A percentile compares a stretch with the other conserved stretches of the same genome.
These are phyloP conservation scores for Astrothelium subdiscretum DNA, from an alignment of 495 filamentous ascomycete genomes.

Conservation along the genomic window DNA sequence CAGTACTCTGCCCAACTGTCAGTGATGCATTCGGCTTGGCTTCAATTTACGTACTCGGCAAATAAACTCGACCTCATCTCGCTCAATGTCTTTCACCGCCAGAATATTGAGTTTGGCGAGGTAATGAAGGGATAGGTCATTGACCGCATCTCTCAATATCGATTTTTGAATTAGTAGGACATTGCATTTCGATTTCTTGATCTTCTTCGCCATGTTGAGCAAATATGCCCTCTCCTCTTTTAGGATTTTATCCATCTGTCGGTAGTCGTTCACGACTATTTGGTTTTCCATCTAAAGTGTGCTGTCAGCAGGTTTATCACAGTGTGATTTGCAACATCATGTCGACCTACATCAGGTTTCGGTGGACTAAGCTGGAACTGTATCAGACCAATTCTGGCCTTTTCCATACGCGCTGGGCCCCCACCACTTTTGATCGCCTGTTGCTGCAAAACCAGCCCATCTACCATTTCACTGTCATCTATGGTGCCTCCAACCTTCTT, in stretches of 20 bases:
- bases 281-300: slow-evolving; percentile 85
- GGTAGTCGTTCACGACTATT: slow-evolving; percentile 97
- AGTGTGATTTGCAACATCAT: slow-evolving; percentile 8
- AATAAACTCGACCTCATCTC: slow-evolving; percentile 97
- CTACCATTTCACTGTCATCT: slow-evolving; percentile 94
- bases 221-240: slow-evolving; percentile 98
- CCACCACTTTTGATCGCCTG: slow-evolving; percentile 85
- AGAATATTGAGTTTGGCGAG: slow-evolving; percentile 93
- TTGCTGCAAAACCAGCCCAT: slow-evolving; percentile 88
- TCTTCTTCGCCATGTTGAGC: slow-evolving; percentile 98
- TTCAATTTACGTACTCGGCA: slow-evolving; percentile 48
- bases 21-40: neutral
- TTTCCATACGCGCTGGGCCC: slow-evolving; percentile 88
- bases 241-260: slow-evolving; percentile 99
- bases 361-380: slow-evolving; percentile 97
- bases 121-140: slow-evolving; percentile 94
- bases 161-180: slow-evolving; percentile 98
- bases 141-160: slow-evolving; percentile 93
- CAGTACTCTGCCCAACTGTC: slow-evolving; percentile 47
- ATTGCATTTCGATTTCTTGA: slow-evolving; percentile 99
- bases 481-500: slow-evolving; percentile 98
- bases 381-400: slow-evolving; percentile 91
- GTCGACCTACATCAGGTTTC: slow-evolving; percentile 68
- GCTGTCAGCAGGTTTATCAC: neutral
- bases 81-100: slow-evolving; percentile 91